Percentiles rank a stretch among this genome's conserved stretches.
phyloP scores from a whole-genome alignment of 306 rosid genomes.

The Cicer chorassanicum region DNA sequence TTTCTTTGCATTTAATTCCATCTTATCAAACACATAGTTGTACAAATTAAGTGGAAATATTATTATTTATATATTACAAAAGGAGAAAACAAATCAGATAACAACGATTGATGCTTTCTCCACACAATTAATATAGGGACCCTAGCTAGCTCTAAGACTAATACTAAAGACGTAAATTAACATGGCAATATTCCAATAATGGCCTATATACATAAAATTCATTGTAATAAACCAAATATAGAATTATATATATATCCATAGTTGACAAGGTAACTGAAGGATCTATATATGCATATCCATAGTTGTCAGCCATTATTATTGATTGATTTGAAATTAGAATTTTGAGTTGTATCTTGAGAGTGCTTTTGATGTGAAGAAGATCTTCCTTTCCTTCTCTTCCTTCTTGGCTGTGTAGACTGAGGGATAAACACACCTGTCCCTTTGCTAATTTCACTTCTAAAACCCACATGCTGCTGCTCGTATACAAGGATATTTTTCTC shows the following conservation, averaged over 20 bases:
- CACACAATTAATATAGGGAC: conserved; percentile 35
- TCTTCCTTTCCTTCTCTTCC: conserved; percentile 64
- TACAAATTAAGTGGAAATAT: conserved; percentile 21
- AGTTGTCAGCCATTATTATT: conserved; percentile 43
- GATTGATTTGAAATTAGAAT: conserved; percentile 47
- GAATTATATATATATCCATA: conserved; percentile 39
- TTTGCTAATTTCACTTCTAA: conserved; percentile 65
- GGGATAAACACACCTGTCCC: conserved; percentile 94
- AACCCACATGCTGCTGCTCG: conserved; percentile 44
- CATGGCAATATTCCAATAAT: conserved; percentile 33
- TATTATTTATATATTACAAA: not conserved
- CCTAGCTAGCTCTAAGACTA: conserved; percentile 37
- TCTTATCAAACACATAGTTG: not conserved
- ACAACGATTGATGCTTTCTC: conserved; percentile 1
- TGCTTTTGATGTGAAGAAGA: conserved; percentile 57
- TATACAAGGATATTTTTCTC: conserved; percentile 33
- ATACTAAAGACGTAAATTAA: not conserved
- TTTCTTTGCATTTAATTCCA: not conserved
- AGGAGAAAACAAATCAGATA: conserved; percentile 23
- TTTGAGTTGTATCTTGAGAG: no score
- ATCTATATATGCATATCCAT: not conserved
- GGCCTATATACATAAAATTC: conserved; percentile 21
- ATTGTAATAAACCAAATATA: conserved; percentile 6
- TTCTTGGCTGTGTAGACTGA: conserved; percentile 63
- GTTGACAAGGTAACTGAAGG: conserved; percentile 22